Base-by-base conservation (phyloP, 345 rosid species). In the Eucalyptus lansdowneana region DNA sequence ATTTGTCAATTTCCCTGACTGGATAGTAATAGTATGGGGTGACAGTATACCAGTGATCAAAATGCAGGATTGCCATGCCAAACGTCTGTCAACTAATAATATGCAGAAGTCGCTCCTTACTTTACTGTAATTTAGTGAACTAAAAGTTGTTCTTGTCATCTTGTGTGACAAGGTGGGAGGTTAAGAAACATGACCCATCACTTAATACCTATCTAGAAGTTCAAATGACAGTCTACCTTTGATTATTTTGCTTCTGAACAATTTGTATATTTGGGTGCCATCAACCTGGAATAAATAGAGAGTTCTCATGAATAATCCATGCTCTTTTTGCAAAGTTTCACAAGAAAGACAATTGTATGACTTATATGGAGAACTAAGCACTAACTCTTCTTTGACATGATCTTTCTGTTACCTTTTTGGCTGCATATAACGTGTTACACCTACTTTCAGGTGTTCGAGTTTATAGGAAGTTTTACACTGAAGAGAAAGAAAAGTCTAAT, bases 391-490 rank as follows among this genome's bases (percentile, higher is more conserved):
- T 25, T 81, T 17, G 29, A 29, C 13, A 42, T n/a, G 44, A 65
- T 53, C 80, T 81, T 80, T 37, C 83, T 51, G 45, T 86, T 85
- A 44, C 45, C 50, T 47, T 86, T 24, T 89, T 69, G 40, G 34
- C 89, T 58, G 76, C 6, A 22, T 37, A 47, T 89, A 58, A 85
- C 42, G 34, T 22, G 58, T 50, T 40, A 34, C 51, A 58, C 24
- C 86, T 72, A 34, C 51, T 88, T 87, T 69, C 91, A 94, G 99
- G 98, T 85, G 94, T 95, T 60, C 89, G 58, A 91, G 89, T 96
- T 89, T 96, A 95, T 53, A 87, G 97, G 91, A 95, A 94, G 89
- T 96, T 95, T 89, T 97, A 97, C 86, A 42, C 95, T 5, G 96
- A 95, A 92, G 96, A 96, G 89, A 93, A 93, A 90, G 98, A 96